A percentile compares a stretch with the other conserved stretches of the same genome.
Conservation (phyloP, 495 filamentous ascomycete species). For the Beverwykella pulmonaria region DNA sequence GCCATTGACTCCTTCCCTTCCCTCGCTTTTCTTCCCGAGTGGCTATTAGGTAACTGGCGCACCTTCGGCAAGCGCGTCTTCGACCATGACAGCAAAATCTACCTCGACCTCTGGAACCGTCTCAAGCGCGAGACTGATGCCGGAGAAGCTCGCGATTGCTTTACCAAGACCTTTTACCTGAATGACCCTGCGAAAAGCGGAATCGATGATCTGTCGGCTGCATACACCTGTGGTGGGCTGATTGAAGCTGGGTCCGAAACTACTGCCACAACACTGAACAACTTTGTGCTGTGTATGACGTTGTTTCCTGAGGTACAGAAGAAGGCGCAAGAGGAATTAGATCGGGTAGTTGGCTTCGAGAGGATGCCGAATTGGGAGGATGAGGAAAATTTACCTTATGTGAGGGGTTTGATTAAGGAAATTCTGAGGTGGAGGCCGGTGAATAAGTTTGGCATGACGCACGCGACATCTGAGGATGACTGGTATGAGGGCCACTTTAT, state of each 20-base stretch:
- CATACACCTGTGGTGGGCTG: conserved; percentile 40
- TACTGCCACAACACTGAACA: conserved; percentile 40
- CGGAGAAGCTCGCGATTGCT: conserved; percentile 33
- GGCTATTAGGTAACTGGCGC: conserved; percentile 37
- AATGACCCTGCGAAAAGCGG: conserved; percentile 36
- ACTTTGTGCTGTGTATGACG: conserved; percentile 39
- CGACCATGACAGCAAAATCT: conserved; percentile 35
- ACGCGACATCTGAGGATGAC: conserved; percentile 37
- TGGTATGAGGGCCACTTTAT: conserved; percentile 40
- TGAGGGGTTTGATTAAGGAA: conserved; percentile 39
- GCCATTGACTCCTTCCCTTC: conserved; percentile 37
- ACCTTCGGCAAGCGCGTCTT: conserved; percentile 30
- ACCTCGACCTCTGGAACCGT: conserved; percentile 34
- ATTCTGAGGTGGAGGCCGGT: conserved; percentile 39
- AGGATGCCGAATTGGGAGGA: conserved; percentile 40
- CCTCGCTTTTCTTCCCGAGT: conserved; percentile 30
- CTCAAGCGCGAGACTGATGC: conserved; percentile 33
- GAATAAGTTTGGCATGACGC: conserved; percentile 35
- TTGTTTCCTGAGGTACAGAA: conserved; percentile 31
- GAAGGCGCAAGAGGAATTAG: conserved; percentile 41
- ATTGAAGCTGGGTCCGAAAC: conserved; percentile 45
- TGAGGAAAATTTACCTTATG: conserved; percentile 36
- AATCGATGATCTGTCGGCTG: conserved; percentile 39
- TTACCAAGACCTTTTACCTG: conserved; percentile 36
- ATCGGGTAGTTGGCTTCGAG: conserved; percentile 37